Evolutionary conservation across 2,329 filamentous ascomycete genomes (phyloP), one percentile per base, ranked within the genome.

Genomic region (Cordyceps pruinosa): DNA sequence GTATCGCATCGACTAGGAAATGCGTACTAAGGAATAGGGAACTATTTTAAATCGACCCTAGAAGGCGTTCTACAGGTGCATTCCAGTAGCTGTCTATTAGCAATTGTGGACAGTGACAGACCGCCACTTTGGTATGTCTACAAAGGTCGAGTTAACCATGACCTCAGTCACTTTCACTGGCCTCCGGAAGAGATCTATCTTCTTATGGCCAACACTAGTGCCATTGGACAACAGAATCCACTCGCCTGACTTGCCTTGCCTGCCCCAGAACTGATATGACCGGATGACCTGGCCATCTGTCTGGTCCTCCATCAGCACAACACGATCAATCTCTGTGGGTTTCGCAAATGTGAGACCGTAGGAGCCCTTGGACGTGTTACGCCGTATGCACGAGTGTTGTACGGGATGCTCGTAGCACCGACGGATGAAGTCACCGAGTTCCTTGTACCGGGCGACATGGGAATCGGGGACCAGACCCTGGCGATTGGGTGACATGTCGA

Each of bases 271-370:
- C 21, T 61, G 47, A 32, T 66, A 66, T 5, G 63, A 58, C 4
- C 64, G 61, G 28, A 66, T 62, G 2, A 66, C 63, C 41, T 66
- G 64, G 25, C 64, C 64, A 35, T 62, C 56, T 2, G 59, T 59
- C 48, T 66, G 64, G 49, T 65, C 64, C 44, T 66, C 64, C 64
- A 66, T 66, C n/a, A 66, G 47, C 4, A 62, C 59, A 10, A 66
- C 59, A 9, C 64, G 61, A 39, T 66, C 63, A 21, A 65, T 59
- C 8, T 60, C 51, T 2, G 59, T 60, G 6, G 61, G 57, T 23
- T 61, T 46, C 1, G 57, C 61, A 26, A 64, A 65, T 3, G 41
- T 54, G 23, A 61, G 32, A 26, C 13, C 39, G 26, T 60, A 60
- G 19, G 32, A 23, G 9, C 28, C 37, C 13, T 34, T 21, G 12